Percentiles rank a stretch among this genome's conserved stretches.
These are phyloP conservation scores for Starmerella kuoi DNA, from an alignment of 805 yeast genomes.

Conservation along the genomic window DNA sequence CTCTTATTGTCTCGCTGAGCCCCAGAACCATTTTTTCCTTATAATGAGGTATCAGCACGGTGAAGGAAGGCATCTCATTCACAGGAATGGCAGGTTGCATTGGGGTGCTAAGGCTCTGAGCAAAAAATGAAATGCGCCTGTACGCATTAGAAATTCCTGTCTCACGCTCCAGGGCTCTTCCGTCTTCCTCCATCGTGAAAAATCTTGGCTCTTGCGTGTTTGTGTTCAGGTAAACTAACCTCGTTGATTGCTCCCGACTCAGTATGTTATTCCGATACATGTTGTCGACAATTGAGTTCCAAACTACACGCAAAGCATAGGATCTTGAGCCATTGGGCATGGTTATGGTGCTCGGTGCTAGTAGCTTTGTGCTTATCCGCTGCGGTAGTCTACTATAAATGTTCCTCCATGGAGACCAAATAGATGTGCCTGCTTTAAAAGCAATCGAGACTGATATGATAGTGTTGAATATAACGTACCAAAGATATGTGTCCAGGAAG, in stretches of 20 bases:
- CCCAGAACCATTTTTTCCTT: constrained; percentile 68
- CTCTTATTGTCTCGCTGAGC: constrained; percentile 63
- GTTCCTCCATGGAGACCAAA: constrained; percentile 84
- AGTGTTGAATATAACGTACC: constrained; percentile 78
- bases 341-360: constrained; percentile 38
- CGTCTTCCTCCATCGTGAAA: constrained; percentile 71
- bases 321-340: neutral
- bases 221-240: constrained; percentile 46
- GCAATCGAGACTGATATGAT: constrained; percentile 60
- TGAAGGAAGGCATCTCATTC: constrained; percentile 63
- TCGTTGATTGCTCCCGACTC: constrained; percentile 59
- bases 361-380: constrained; percentile 57
- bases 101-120: constrained; percentile 78
- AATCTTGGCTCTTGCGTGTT: constrained; percentile 50
- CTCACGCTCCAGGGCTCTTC: constrained; percentile 35
- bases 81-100: constrained; percentile 61
- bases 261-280: constrained; percentile 73
- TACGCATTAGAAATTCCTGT: constrained; percentile 55
- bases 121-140: constrained; percentile 75
- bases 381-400: constrained; percentile 65
- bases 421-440: constrained; percentile 61
- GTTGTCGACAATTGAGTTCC: constrained; percentile 76
- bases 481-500: constrained; percentile 68
- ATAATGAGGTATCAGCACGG: constrained; percentile 79
- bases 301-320: constrained; percentile 31